Percentiles rank a stretch among this genome's conserved stretches.
Evolutionary conservation across 73 alveolate species (phyloP).

Genomic region (Tetrahymena elliotti): DNA sequence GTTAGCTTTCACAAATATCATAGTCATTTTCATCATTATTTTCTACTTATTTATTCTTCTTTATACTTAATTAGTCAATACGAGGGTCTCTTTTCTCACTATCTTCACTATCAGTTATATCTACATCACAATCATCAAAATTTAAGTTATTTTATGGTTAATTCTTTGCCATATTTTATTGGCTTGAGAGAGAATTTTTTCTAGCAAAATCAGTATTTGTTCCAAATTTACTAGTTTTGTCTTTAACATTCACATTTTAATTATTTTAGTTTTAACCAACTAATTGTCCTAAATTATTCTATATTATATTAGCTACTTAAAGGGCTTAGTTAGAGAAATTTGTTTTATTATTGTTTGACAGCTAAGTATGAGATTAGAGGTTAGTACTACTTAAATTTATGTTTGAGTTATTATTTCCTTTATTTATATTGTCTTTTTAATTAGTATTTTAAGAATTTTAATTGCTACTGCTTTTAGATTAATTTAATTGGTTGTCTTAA

Average conservation of each 20-base stretch:
- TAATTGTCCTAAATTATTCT: background rate
- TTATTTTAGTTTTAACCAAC: background rate
- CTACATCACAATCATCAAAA: background rate
- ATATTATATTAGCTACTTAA: background rate
- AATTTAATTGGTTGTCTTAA: background rate
- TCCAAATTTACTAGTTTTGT: no score
- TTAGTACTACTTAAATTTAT: background rate
- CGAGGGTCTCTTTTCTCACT: background rate
- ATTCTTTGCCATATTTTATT: background rate
- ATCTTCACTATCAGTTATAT: background rate
- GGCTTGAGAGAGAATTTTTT: background rate
- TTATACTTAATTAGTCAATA: background rate
- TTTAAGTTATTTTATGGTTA: background rate
- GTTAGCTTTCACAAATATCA: background rate
- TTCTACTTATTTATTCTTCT: background rate
- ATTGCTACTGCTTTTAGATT: no score
- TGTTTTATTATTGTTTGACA: background rate
- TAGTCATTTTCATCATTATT: background rate
- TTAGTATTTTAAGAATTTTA: no score
- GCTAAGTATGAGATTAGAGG: no score
- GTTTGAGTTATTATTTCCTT: background rate
- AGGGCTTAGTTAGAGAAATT: background rate
- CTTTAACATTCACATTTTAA: background rate
- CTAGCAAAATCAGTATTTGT: background rate
- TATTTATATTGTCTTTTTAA: no score